A percentile compares a stretch with the other conserved stretches of the same genome.
phyloP scores from a whole-genome alignment of 78 protist genomes.

The Polysphondylium violaceum region DNA sequence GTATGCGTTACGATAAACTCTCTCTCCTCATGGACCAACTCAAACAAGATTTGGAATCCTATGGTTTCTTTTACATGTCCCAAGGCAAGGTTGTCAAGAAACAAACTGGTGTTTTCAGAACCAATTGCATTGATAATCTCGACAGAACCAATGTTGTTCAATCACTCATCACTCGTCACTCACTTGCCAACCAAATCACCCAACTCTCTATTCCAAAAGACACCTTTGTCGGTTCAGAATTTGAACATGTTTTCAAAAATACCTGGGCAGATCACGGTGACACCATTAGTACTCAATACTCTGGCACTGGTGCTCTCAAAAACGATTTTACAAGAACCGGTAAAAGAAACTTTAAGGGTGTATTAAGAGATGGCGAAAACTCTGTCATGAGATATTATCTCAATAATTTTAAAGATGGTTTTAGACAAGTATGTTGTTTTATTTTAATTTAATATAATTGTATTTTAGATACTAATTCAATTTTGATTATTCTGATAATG shows the following conservation, averaged over 20 bases:
- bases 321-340: constrained; percentile 83
- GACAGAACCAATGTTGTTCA: constrained; percentile 98
- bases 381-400: constrained; percentile 62
- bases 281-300: constrained; percentile 59
- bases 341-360: constrained; percentile 55
- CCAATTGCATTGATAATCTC: constrained; percentile 97
- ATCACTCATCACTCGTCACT: constrained; percentile 49
- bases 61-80: constrained; percentile 16
- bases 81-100: constrained; percentile 9
- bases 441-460: not conserved
- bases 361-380: constrained; percentile 66
- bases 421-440: constrained; percentile 43
- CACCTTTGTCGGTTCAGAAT: not conserved
- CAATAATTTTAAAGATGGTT: constrained; percentile 79
- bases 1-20: constrained; percentile 72
- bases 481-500: too few relatives aligned
- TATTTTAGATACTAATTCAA: too few relatives aligned
- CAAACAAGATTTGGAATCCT: not conserved
- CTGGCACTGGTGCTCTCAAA: constrained; percentile 87
- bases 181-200: constrained; percentile 38
- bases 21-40: constrained; percentile 53
- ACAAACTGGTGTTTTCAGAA: constrained; percentile 91
- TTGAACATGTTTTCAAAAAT: constrained; percentile 39
- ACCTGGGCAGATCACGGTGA: constrained; percentile 87
- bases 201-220: not conserved